phyloP scores from a whole-genome alignment of 2,329 filamentous ascomycete species.

The Westerdykella aurantiaca region DNA sequence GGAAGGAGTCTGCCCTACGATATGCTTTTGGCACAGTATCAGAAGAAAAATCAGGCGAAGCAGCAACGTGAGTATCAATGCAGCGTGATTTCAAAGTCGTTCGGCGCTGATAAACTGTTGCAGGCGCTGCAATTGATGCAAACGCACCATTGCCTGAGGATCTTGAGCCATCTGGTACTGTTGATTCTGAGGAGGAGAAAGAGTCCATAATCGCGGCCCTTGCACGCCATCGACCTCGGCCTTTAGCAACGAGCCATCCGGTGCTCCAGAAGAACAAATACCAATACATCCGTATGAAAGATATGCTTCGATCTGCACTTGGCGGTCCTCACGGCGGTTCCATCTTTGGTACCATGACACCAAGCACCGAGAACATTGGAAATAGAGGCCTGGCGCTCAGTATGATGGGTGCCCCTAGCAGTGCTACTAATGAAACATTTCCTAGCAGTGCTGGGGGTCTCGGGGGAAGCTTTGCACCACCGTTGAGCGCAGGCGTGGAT shows the following conservation, averaged over 20 bases:
- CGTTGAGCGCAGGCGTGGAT: constrained; percentile 29
- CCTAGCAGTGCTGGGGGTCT: constrained; percentile 23
- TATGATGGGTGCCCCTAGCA: constrained; percentile 29
- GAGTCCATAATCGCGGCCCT: constrained; percentile 77
- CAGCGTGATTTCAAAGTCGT: neutral
- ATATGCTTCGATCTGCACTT: constrained; percentile 56
- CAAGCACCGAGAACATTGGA: constrained; percentile 18
- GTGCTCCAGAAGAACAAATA: constrained; percentile 52
- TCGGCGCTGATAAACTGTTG: constrained; percentile 10
- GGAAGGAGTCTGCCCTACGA: constrained; percentile 86
- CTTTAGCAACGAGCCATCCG: constrained; percentile 60
- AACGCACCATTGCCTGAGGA: constrained; percentile 87
- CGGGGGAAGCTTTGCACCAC: constrained; percentile 18
- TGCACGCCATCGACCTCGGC: constrained; percentile 68
- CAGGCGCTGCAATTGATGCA: constrained; percentile 89
- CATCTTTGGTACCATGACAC: constrained; percentile 20
- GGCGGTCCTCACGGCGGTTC: constrained; percentile 39
- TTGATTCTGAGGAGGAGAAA: constrained; percentile 94
- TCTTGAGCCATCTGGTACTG: constrained; percentile 60
- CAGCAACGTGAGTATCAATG: constrained; percentile 69
- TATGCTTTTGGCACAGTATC: constrained; percentile 64
- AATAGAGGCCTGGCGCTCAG: constrained; percentile 22
- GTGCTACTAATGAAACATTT: constrained; percentile 27
- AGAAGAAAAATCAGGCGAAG: constrained; percentile 98
- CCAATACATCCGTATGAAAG: constrained; percentile 57